phyloP scores from a whole-genome alignment of 495 filamentous ascomycete genomes.

The Evernia prunastri region DNA sequence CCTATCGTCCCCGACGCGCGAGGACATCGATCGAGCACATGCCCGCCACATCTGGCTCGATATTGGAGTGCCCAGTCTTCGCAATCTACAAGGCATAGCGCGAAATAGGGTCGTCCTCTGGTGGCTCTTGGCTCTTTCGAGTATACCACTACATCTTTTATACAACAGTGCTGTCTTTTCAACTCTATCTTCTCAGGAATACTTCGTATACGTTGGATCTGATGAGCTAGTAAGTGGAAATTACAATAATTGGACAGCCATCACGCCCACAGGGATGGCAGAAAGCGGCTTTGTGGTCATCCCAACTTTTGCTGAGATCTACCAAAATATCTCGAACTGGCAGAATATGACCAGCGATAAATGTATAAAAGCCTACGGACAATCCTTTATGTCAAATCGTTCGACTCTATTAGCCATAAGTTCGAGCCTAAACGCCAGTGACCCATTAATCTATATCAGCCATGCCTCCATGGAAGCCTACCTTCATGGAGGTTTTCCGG shows the following conservation, averaged over 20 bases:
- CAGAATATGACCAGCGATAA: constrained; percentile 5
- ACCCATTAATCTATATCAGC: not conserved
- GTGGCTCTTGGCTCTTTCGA: constrained; percentile 14
- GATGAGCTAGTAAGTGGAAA: not conserved
- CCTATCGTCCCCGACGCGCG: constrained; percentile 27
- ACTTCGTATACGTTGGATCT: not conserved
- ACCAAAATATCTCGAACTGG: constrained; percentile 28
- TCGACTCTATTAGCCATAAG: constrained; percentile 14
- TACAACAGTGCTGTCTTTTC: constrained; percentile 30
- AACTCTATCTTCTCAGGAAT: constrained; percentile 29
- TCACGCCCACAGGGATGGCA: too few relatives aligned
- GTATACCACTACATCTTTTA: constrained; percentile 16
- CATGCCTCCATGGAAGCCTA: too few relatives aligned
- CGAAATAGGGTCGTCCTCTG: constrained; percentile 10
- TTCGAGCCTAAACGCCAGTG: constrained; percentile 5
- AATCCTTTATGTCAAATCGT: constrained; percentile 1
- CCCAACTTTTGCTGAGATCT: constrained; percentile 20
- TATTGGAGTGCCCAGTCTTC: constrained; percentile 21
- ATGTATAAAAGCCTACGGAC: constrained; percentile 12
- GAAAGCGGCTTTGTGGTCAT: not conserved
- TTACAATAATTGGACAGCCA: constrained; percentile 7
- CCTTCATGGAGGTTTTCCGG: too few relatives aligned
- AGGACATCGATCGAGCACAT: constrained; percentile 38
- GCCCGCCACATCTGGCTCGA: constrained; percentile 28
- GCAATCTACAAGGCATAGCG: constrained; percentile 15